Conservation (phyloP, 805 yeast species). For the Wickerhamiella parazyma region DNA sequence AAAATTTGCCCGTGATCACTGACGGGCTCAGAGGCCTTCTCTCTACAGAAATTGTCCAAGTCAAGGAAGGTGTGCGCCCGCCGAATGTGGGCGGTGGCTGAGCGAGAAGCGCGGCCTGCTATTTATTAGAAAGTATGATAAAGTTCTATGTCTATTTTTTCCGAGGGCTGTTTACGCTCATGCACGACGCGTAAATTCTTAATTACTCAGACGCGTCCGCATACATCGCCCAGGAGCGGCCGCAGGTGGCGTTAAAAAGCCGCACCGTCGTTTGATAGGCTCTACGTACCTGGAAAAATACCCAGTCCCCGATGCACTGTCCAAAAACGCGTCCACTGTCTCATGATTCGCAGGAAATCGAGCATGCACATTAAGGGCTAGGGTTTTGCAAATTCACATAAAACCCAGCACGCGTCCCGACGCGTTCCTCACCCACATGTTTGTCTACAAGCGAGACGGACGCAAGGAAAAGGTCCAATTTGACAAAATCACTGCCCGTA, state of each 20-base stretch:
- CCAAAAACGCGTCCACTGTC: too few relatives aligned
- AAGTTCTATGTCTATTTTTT: too few relatives aligned
- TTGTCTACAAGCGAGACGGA: slow-evolving; percentile 84
- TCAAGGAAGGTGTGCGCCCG: slow-evolving; percentile 39
- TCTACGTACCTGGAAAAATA: not conserved
- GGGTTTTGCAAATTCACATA: slow-evolving; percentile 2
- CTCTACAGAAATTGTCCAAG: slow-evolving; percentile 46
- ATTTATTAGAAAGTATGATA: too few relatives aligned
- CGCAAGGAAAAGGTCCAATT: slow-evolving; percentile 88
- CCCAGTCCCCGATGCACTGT: not conserved
- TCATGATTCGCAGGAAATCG: not conserved
- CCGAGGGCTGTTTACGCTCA: too few relatives aligned
- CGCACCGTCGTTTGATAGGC: too few relatives aligned
- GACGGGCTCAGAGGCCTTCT: slow-evolving; percentile 48
- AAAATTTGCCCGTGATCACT: slow-evolving; percentile 23
- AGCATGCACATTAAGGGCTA: slow-evolving; percentile 6
- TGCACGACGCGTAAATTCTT: slow-evolving; percentile 10
- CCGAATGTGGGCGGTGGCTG: slow-evolving; percentile 28
- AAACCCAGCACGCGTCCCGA: not conserved
- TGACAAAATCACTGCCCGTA: slow-evolving; percentile 92
- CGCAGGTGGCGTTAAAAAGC: not conserved
- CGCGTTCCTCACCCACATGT: slow-evolving; percentile 34
- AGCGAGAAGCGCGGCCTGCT: too few relatives aligned
- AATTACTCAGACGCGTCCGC: slow-evolving; percentile 8
- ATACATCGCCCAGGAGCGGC: too few relatives aligned